Evolutionary conservation across 1,284 basidiomycete species (phyloP).

Genomic region (Heliocybe sulcata): DNA sequence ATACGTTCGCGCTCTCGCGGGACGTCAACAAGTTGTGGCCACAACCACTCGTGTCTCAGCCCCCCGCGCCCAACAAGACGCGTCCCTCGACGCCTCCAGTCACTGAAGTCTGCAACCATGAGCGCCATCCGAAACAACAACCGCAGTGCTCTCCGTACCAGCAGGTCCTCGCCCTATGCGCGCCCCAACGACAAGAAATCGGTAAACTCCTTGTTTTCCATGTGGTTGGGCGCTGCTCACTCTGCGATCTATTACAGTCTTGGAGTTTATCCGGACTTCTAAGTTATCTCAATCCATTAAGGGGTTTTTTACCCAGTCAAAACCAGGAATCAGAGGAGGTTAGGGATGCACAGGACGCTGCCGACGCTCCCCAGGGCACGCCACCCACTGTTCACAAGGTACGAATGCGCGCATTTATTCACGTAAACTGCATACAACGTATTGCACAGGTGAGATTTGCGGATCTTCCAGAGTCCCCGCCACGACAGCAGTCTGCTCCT

Average conservation of each 20-base stretch:
- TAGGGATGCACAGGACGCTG: not conserved
- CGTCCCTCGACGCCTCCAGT: not conserved
- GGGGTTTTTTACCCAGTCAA: constrained; percentile 1
- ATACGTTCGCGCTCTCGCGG: not conserved
- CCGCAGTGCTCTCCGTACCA: constrained; percentile 14
- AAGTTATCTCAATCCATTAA: constrained; percentile 16
- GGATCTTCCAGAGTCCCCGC: constrained; percentile 7
- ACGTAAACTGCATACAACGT: not conserved
- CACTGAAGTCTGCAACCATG: not conserved
- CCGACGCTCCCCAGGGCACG: not conserved
- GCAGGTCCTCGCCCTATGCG: constrained; percentile 16
- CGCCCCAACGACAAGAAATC: constrained; percentile 15
- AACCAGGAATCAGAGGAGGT: constrained; percentile 2
- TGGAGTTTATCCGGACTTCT: constrained; percentile 15
- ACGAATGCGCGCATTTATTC: not conserved
- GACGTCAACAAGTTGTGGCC: not conserved
- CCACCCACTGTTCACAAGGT: not conserved
- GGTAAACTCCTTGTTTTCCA: constrained; percentile 3
- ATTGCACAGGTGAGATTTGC: not conserved
- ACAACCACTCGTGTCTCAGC: constrained; percentile 4
- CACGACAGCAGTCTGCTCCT: constrained; percentile 7
- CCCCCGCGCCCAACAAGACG: constrained; percentile 5
- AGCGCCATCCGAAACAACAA: constrained; percentile 2
- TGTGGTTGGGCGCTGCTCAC: constrained; percentile 1
- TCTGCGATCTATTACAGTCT: constrained; percentile 6